These are phyloP conservation scores for Colletotrichum sansevieriae DNA, from an alignment of 2,329 filamentous ascomycete genomes.

Conservation along the genomic window DNA sequence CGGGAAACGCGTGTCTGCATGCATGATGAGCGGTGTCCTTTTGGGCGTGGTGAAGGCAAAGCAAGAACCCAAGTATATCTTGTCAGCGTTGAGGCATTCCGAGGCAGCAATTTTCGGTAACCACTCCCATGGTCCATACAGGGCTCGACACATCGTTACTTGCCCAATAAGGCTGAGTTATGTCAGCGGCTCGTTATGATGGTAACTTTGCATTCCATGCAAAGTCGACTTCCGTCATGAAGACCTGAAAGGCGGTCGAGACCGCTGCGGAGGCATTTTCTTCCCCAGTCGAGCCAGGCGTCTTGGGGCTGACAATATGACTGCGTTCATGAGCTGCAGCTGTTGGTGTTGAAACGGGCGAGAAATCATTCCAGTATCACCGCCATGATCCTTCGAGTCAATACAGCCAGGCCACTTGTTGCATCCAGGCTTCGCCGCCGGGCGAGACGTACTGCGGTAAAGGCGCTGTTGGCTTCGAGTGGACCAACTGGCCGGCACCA, in stretches of 20 bases:
- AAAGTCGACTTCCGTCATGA: background rate
- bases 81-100: background rate
- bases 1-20: background rate
- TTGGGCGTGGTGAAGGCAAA: background rate
- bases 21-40: slow-evolving; percentile 1
- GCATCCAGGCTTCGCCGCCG: slow-evolving; percentile 4
- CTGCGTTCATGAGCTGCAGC: background rate
- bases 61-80: slow-evolving; percentile 2
- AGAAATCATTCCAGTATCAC: background rate
- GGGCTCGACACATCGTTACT: background rate
- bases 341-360: slow-evolving; percentile 5
- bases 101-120: background rate
- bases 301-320: slow-evolving; percentile 5
- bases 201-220: background rate
- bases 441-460: slow-evolving; percentile 6
- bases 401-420: slow-evolving; percentile 5
- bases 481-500: background rate
- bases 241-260: slow-evolving; percentile 11
- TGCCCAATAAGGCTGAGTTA: slow-evolving; percentile 7
- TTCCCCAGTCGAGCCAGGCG: background rate
- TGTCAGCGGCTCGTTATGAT: slow-evolving; percentile 1
- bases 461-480: background rate
- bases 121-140: background rate
- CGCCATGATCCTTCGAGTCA: background rate
- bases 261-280: background rate